Percentiles rank a stretch among this genome's conserved stretches.
phyloP scores from a whole-genome alignment of 345 rosid species.

The Nasturtium officinale region DNA sequence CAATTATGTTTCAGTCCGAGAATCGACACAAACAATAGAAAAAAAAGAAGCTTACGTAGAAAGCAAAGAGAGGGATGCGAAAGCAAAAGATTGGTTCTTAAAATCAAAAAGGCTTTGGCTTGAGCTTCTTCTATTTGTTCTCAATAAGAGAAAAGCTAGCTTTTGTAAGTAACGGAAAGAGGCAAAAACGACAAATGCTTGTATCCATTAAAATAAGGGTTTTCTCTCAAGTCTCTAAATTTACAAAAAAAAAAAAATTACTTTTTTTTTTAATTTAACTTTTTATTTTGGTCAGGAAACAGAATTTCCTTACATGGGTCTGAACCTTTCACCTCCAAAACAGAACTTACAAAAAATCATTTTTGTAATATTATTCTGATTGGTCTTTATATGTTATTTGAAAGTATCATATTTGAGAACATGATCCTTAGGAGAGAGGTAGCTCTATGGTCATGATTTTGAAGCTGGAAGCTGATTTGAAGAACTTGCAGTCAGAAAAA shows the following conservation, averaged over 20 bases:
- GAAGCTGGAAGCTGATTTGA: constrained; percentile 4
- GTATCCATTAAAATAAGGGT: not conserved
- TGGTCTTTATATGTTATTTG: not conserved
- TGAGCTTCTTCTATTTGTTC: no score
- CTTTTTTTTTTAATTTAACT: no score
- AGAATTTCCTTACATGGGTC: no score
- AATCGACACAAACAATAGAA: not conserved
- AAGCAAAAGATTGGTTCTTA: not conserved
- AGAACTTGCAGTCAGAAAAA: not conserved
- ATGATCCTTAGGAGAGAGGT: not conserved
- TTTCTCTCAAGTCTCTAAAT: not conserved
- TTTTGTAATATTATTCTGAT: no score
- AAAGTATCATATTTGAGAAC: not conserved
- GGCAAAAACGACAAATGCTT: no score
- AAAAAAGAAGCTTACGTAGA: not conserved
- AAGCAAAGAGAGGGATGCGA: not conserved
- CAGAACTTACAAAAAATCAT: not conserved
- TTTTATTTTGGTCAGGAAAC: not conserved
- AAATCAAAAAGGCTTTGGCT: no score
- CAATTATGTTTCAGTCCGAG: no score
- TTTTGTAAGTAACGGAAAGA: no score
- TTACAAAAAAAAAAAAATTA: no score
- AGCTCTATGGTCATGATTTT: constrained; percentile 8
- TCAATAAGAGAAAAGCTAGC: no score
- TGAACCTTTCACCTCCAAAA: no score